Base-by-base conservation (phyloP, 352 stramenopile species). In the Globisporangium okanoganense region DNA sequence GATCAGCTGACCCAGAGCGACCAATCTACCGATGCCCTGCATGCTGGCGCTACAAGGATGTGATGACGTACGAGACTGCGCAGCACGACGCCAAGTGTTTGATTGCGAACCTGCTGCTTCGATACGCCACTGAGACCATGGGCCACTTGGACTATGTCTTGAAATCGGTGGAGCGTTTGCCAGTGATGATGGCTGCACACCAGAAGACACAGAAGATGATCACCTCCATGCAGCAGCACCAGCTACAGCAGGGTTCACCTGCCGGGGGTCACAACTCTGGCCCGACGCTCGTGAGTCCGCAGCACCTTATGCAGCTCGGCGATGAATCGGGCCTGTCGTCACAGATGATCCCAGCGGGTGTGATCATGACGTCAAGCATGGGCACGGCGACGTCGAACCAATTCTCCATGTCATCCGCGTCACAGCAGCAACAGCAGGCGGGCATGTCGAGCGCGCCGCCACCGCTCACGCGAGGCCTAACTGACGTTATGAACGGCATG, bases 81-180 rank as follows among this genome's bases (percentile, higher is more conserved):
- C 81, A 92, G 40, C 85, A 94, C 65, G 85, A 94, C 55, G 83
- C 76, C 24, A 92, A 92, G 72, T 94, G 85, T 40, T 47, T 92
- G 50, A 92, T 94, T 36, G 85, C 85, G 8, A 94, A 94, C 64
- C 63, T 94, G 14, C 58, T 94, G 53, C 72, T 94, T 31, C 87
- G 78, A 24, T 94, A 94, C 60, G 81, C 81, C 20, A 92, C 85
- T 8, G 80, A 91, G 44, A 94, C 85, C 0, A 87, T 90, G 67
- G 70, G 77, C 3, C 80, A 92, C 40, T 67, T 92, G 20, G 80
- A 94, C 56, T 88, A 82, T 25, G 72, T 94, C 36, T 75, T 94
- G 36, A 94, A 92, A 60, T 79, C 82, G 0, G 85, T 90, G 44
- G 85, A 94, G 53, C 77, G 74, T 14, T 83, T 90, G 49, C 83